Conservation (phyloP, 768 basidiomycete genomes). For the Boletus vinaceobasis region DNA sequence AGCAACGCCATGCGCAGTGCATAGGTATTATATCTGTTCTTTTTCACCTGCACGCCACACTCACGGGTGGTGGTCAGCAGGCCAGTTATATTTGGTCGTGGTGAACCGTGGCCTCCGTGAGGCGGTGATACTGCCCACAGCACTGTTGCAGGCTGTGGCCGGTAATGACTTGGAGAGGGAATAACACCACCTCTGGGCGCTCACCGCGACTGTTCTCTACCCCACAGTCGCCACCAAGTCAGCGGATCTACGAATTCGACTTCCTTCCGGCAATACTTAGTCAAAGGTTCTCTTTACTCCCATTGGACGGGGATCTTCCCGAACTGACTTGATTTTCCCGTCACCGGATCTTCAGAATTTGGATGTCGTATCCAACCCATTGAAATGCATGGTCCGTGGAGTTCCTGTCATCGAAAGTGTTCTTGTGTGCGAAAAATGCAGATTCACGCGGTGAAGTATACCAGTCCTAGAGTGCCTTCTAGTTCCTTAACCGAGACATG, state of each 20-base stretch:
- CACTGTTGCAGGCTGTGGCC: background rate
- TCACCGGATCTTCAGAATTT: slow-evolving; percentile 23
- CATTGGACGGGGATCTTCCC: slow-evolving; percentile 23
- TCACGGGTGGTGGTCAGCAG: slow-evolving; percentile 1
- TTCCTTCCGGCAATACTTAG: background rate
- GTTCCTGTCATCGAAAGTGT: background rate
- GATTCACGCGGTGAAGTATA: slow-evolving; percentile 21
- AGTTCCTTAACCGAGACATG: slow-evolving; percentile 21
- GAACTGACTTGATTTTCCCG: slow-evolving; percentile 14
- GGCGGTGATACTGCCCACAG: background rate
- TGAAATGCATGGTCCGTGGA: slow-evolving; percentile 9
- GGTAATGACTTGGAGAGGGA: background rate
- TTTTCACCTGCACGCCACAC: background rate
- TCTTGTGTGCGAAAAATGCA: slow-evolving; percentile 15
- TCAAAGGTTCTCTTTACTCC: background rate
- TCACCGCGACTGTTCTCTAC: slow-evolving; percentile 2
- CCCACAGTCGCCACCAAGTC: slow-evolving; percentile 6
- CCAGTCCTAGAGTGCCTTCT: slow-evolving; percentile 4
- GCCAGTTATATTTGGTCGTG: slow-evolving; percentile 12
- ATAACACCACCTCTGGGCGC: background rate
- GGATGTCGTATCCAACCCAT: slow-evolving; percentile 3
- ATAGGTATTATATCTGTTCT: background rate
- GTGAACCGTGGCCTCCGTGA: background rate
- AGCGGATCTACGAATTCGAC: slow-evolving; percentile 2
- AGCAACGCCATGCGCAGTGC: slow-evolving; percentile 10